Base-by-base conservation (phyloP, 2,329 filamentous ascomycete species). In the Xenoacremonium recifei region DNA sequence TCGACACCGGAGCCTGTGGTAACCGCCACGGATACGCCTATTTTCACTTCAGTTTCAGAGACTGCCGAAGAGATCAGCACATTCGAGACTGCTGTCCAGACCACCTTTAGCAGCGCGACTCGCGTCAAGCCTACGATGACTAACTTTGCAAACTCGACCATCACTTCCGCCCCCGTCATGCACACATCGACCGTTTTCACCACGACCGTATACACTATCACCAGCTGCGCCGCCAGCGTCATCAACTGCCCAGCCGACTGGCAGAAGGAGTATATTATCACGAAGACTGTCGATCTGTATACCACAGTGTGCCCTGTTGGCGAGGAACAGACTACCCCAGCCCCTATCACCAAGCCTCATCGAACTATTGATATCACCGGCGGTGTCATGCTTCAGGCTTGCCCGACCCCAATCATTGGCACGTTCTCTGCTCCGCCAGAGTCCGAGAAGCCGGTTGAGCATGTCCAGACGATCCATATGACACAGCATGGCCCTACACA, bases 231-330 rank as follows among this genome's bases (percentile, higher is more conserved):
- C 4, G 37, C 37, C 4, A 25, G 18, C 4, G 37, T 39, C 19
- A 25, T 39, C 7, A 33, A 39, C 37, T 39, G 37, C 37, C 30
- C 37, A n/a, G 37, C 37, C 7, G 23, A 11, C 9, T 39, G 37
- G 27, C 17, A 16, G 7, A 16, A 39, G 20, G 20, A 33, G 10
- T 12, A 27, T 13, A 30, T 39, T 19, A 18, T 39, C 37, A 39
- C 37, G 9, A 20, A 34, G 10, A 15, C 18, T 11, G 13, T 39
- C 9, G 37, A 39, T 20, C 27, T 39, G 30, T 39, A 39, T n/a
- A 39, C 37, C 17, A 39, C 37, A 12, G 21, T 39, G 13, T 39
- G 37, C 20, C 37, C 30, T 13, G 29, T 33, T 16, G 34, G 18
- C 18, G 37, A 32, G 20, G 34, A 17, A 13, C 37, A 21, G 18